These are phyloP conservation scores for Huntiella moniliformis DNA, from an alignment of 2,329 filamentous ascomycete genomes.

Conservation along the genomic window DNA sequence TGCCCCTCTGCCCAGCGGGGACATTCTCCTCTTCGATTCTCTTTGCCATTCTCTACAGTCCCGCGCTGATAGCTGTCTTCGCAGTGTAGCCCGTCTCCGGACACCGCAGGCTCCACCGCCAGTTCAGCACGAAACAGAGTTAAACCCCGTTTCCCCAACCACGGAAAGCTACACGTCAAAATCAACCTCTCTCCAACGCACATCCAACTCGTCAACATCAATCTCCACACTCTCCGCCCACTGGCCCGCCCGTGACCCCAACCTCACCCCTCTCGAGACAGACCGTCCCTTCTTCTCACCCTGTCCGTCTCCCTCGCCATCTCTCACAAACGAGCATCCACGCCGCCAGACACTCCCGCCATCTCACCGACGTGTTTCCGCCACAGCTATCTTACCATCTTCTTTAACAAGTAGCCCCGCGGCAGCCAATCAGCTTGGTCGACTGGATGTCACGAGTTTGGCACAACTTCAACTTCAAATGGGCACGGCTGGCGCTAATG, in stretches of 20 bases:
- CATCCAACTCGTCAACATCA: not conserved
- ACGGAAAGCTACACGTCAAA: not conserved
- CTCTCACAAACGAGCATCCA: constrained; percentile 17
- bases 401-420: constrained; percentile 1
- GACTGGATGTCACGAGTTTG: constrained; percentile 7
- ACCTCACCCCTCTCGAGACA: constrained; percentile 18
- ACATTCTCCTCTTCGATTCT: constrained; percentile 33
- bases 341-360: constrained; percentile 4
- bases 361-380: not conserved
- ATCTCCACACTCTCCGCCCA: not conserved
- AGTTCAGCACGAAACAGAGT: not conserved
- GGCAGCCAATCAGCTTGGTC: constrained; percentile 7
- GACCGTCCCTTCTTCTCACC: too few relatives aligned
- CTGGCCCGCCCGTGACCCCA: constrained; percentile 3
- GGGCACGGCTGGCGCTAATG: not conserved
- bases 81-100: constrained; percentile 28
- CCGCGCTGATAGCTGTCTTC: constrained; percentile 32
- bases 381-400: not conserved
- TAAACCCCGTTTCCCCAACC: not conserved
- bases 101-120: constrained; percentile 4
- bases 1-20: constrained; percentile 24
- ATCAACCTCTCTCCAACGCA: too few relatives aligned
- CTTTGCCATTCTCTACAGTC: constrained; percentile 31
- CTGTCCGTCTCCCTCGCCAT: too few relatives aligned
- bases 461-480: constrained; percentile 8